These are phyloP conservation scores for Luvunga scandens DNA, from an alignment of 345 rosid genomes.

Conservation along the genomic window DNA sequence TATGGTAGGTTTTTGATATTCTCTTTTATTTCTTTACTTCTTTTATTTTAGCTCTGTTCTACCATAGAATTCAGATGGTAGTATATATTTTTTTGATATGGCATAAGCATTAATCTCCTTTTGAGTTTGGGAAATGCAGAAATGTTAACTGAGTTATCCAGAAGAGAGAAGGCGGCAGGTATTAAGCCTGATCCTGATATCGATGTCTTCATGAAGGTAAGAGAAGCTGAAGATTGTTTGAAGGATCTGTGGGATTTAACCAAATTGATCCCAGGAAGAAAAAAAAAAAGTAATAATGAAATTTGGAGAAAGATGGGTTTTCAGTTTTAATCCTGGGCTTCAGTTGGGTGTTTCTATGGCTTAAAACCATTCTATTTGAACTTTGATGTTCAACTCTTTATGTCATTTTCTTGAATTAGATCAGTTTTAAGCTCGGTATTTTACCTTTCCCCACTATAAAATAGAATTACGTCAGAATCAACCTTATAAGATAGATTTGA, in stretches of 20 bases:
- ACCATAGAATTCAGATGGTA: background rate
- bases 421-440: background rate
- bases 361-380: background rate
- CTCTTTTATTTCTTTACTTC: background rate
- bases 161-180: constrained; percentile 81
- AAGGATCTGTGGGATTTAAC: background rate
- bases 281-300: background rate
- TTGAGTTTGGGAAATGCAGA: constrained; percentile 34
- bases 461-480: background rate
- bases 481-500: background rate
- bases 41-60: too few species aligned
- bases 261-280: background rate
- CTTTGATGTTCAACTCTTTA: background rate
- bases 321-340: background rate
- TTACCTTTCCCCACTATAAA: background rate
- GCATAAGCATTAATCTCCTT: background rate
- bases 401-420: background rate
- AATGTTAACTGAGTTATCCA: constrained; percentile 61
- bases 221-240: background rate
- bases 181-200: constrained; percentile 80
- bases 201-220: constrained; percentile 80
- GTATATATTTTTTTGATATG: background rate
- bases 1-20: constrained; percentile 34
- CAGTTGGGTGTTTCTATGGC: background rate
- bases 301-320: background rate